Conservation (phyloP, 805 yeast species). For the Starmerella khaoyaiensis region DNA sequence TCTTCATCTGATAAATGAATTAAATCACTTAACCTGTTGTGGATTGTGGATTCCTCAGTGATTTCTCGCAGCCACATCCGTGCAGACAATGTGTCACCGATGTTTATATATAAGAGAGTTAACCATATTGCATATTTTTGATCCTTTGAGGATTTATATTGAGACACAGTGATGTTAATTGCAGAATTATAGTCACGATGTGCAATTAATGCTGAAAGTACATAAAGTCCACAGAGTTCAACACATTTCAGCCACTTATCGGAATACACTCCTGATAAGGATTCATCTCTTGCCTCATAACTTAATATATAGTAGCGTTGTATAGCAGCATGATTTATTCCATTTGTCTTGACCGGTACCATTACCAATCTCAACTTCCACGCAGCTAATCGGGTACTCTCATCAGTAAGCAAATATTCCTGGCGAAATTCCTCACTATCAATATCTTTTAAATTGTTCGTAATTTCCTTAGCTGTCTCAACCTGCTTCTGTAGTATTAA, state of each 20-base stretch:
- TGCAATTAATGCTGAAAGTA: slow-evolving; percentile 26
- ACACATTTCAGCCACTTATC: slow-evolving; percentile 14
- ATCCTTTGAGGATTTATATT: slow-evolving; percentile 13
- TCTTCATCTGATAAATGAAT: slow-evolving; percentile 24
- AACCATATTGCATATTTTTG: slow-evolving; percentile 11
- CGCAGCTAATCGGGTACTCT: slow-evolving; percentile 21
- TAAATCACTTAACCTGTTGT: slow-evolving; percentile 8
- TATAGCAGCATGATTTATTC: slow-evolving; percentile 27
- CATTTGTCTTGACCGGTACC: slow-evolving; percentile 25
- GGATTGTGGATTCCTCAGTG: not conserved
- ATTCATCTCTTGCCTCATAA: slow-evolving; percentile 26
- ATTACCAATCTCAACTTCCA: slow-evolving; percentile 28
- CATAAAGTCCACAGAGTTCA: slow-evolving; percentile 26
- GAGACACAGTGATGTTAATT: slow-evolving; percentile 21
- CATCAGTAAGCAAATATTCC: slow-evolving; percentile 18
- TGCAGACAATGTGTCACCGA: slow-evolving; percentile 26
- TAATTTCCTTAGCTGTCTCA: slow-evolving; percentile 27
- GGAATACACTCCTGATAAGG: slow-evolving; percentile 3
- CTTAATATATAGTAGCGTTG: slow-evolving; percentile 27
- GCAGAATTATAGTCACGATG: slow-evolving; percentile 27
- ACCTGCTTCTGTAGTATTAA: slow-evolving; percentile 22
- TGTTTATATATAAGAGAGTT: slow-evolving; percentile 19
- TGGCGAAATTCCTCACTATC: not conserved
- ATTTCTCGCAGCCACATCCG: slow-evolving; percentile 22
- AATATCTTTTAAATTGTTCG: slow-evolving; percentile 23